Base-by-base conservation (phyloP, 2,329 filamentous ascomycete species). In the Pseudogymnoascus sp. region DNA sequence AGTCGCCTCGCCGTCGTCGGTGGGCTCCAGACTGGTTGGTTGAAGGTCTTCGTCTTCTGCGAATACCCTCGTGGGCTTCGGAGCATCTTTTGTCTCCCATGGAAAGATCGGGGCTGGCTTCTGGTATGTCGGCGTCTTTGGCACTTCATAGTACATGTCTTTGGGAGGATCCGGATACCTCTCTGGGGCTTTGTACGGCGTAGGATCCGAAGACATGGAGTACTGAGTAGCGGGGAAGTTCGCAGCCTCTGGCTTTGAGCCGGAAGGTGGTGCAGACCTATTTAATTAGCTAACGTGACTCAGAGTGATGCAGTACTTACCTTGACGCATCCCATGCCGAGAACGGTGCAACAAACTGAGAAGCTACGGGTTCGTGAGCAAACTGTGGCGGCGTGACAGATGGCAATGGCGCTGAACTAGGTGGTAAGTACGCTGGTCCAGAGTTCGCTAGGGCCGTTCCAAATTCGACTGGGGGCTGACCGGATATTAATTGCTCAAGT, bases 71-170 rank as follows among this genome's bases (percentile, higher is more conserved):
- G 84, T 78, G 4, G 86, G 78, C 69, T 80, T 84, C 11, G 88
- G 82, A 65, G 84, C 84, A 64, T 87, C 78, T 43, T 76, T 77
- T 12, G 28, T 56, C 75, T 99, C 95, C 95, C 95, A 99, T 0
- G 95, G 95, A 74, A 99, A 99, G 59, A 98, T 87, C 2, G 87
- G 82, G 59, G 83, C 82, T 12, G 87, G 83, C 65, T 78, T 83
- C 67, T 86, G 79, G 46, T 82, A 78, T 59, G 84, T 81, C 22
- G 85, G 84, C 16, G 79, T 79, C 64, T 84, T 82, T 4, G 92
- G 92, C 37, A 96, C 83, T 70, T 93, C 80, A 73, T 95, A 96
- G 82, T 89, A 95, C 90, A 96, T 93, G 71, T 93, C 84, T 74
- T 83, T 89, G 0, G 93, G 91, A 16, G 91, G 90, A 71, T 91